phyloP scores from a whole-genome alignment of 1,284 basidiomycete genomes.

The Pterulicium gracile region DNA sequence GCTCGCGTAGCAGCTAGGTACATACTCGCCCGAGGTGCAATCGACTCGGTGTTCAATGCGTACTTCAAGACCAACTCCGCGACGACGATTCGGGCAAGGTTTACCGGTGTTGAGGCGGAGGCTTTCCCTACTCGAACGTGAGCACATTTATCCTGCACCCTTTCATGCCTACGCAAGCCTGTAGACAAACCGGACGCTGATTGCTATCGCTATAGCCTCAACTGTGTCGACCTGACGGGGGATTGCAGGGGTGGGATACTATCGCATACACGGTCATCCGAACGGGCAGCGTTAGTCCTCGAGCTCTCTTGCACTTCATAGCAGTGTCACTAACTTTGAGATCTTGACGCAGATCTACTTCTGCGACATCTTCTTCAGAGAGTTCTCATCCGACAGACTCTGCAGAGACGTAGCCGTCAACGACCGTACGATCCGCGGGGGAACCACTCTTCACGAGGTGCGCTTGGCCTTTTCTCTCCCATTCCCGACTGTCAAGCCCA shows the following conservation, averaged over 20 bases:
- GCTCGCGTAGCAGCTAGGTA: neutral
- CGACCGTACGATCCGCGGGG: neutral
- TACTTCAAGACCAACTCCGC: neutral
- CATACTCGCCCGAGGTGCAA: neutral
- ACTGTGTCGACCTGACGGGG: neutral
- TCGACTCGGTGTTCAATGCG: neutral
- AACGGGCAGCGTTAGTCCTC: neutral
- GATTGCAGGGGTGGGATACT: neutral
- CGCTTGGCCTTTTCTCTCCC: too few relatives aligned
- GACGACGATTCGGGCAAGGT: neutral
- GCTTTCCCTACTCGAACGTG: neutral
- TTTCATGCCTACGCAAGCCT: too few relatives aligned
- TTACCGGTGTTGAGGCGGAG: neutral
- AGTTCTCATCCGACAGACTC: neutral
- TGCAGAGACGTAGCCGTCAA: neutral
- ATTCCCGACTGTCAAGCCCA: neutral
- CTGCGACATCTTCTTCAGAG: constrained; percentile 1
- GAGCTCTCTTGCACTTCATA: neutral
- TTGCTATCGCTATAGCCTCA: neutral
- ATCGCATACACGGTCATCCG: constrained; percentile 3
- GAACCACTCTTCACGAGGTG: constrained; percentile 3
- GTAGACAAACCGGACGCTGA: neutral
- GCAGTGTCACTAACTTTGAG: too few relatives aligned
- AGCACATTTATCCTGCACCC: too few relatives aligned
- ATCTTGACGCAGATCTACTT: constrained; percentile 3